Evolutionary conservation across 1,139 yeast species (phyloP).

Genomic region (Ogataea hybrid): DNA sequence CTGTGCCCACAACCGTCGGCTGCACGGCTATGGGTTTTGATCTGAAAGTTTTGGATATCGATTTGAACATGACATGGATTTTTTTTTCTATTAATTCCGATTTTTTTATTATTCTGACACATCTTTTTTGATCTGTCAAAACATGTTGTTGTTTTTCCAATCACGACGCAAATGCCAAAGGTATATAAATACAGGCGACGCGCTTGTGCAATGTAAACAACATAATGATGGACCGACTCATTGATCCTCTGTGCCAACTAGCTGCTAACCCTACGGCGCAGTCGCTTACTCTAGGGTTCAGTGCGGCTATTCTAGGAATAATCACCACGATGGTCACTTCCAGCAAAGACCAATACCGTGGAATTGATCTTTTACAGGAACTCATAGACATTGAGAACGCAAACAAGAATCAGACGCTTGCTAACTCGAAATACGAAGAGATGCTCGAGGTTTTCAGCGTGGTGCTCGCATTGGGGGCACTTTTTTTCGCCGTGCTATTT

Average conservation of each 20-base stretch:
- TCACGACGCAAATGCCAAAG: not conserved
- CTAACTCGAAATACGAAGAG: slow-evolving; percentile 11
- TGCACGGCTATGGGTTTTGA: slow-evolving; percentile 38
- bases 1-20: slow-evolving; percentile 66
- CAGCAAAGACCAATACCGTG: slow-evolving; percentile 5
- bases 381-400: slow-evolving; percentile 18
- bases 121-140: slow-evolving; percentile 9
- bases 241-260: slow-evolving; percentile 5
- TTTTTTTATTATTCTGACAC: slow-evolving; percentile 2
- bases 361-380: slow-evolving; percentile 14
- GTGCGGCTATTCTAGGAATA: slow-evolving; percentile 19
- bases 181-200: slow-evolving; percentile 1
- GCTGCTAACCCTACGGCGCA: slow-evolving; percentile 15
- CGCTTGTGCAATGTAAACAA: not conserved
- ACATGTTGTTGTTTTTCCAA: slow-evolving; percentile 1
- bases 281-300: slow-evolving; percentile 16
- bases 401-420: slow-evolving; percentile 10
- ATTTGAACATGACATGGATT: slow-evolving; percentile 42
- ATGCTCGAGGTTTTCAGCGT: slow-evolving; percentile 14
- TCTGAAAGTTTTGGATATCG: slow-evolving; percentile 53
- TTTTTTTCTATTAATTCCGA: not conserved
- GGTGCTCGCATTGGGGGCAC: slow-evolving; percentile 5
- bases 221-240: slow-evolving; percentile 4
- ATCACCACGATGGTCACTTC: slow-evolving; percentile 13
- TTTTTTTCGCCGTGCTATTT: slow-evolving; percentile 1